phyloP scores from a whole-genome alignment of 2,329 filamentous ascomycete species.

The Magnaporthales sp. region DNA sequence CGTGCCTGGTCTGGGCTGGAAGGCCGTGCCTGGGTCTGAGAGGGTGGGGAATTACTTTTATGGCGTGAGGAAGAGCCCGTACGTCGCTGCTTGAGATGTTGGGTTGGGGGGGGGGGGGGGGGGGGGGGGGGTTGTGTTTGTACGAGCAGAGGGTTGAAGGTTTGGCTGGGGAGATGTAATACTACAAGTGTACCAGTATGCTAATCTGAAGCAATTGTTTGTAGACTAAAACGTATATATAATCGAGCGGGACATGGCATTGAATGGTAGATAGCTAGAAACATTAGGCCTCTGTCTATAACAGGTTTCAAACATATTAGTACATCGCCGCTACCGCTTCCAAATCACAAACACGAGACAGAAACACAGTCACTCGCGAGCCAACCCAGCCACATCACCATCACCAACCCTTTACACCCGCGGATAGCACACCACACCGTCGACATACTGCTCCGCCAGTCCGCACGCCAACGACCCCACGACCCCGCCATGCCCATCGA shows the following conservation, averaged over 20 bases:
- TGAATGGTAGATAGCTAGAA: background rate
- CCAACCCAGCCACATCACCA: background rate
- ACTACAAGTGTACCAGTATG: background rate
- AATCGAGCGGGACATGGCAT: background rate
- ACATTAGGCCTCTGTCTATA: background rate
- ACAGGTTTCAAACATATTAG: background rate
- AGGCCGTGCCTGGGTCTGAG: constrained; percentile 70
- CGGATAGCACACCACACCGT: background rate
- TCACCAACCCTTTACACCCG: background rate
- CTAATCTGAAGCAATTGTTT: background rate
- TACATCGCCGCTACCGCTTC: background rate
- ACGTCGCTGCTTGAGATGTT: background rate
- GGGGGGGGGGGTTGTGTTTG: background rate
- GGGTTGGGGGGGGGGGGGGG: background rate
- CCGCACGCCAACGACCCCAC: background rate
- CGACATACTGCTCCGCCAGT: background rate
- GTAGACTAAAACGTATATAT: background rate
- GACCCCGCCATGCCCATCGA: background rate
- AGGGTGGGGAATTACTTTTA: constrained; percentile 95
- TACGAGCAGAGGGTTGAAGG: background rate
- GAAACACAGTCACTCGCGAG: background rate
- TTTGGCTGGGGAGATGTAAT: background rate
- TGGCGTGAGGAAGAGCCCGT: constrained; percentile 50
- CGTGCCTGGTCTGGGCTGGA: constrained; percentile 86
- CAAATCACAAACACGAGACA: background rate